Evolutionary conservation across 2,329 filamentous ascomycete genomes (phyloP), one percentile per base, ranked within the genome.

Genomic region (Coccinonectria pachysandricola): DNA sequence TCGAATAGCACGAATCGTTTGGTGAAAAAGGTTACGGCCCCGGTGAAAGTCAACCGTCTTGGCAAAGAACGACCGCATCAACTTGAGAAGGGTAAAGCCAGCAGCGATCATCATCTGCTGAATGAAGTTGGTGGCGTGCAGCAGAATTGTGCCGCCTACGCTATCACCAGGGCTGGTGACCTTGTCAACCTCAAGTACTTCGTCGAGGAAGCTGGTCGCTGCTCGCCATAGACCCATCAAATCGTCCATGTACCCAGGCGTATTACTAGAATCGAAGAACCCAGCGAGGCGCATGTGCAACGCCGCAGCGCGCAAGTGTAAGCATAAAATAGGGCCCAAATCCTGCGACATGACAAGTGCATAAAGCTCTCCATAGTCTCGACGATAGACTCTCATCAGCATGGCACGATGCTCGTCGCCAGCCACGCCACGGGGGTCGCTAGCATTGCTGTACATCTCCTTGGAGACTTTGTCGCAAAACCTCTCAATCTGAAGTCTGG

Each of bases 71-170:
- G 81, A 85, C 25, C 77, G 73, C 56, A 87, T 77, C 30, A 88
- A 64, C 45, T 87, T 88, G 35, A 87, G 65, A 24, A 91, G 59
- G 1, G 80, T 76, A 43, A 86, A 86, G 4, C 78, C 76, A 5
- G 78, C 80, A 3, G 81, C 82, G n/a, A 87, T 73, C 30, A 86
- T 72, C 78, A 88, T 87, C 53, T 88, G 82, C 48, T 85, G 76
- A 27, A 88, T 72, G 52, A 87, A 87, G 49, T 79, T 84, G 37
- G 72, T 78, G 14, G 75, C 70, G 43, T 80, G 77, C 25, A 68
- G 67, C 15, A 85, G 59, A 25, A 79, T 66, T 24, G 66, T 64
- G 6, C 70, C 64, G 27, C 56, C 56, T 18, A 53, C 58, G 24
- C 56, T 53, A 16, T 66, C 62, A 19, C 57, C 56, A 3, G 60